Base-by-base conservation (phyloP, 108 stramenopile species). In the Mediolabrus comicus region DNA sequence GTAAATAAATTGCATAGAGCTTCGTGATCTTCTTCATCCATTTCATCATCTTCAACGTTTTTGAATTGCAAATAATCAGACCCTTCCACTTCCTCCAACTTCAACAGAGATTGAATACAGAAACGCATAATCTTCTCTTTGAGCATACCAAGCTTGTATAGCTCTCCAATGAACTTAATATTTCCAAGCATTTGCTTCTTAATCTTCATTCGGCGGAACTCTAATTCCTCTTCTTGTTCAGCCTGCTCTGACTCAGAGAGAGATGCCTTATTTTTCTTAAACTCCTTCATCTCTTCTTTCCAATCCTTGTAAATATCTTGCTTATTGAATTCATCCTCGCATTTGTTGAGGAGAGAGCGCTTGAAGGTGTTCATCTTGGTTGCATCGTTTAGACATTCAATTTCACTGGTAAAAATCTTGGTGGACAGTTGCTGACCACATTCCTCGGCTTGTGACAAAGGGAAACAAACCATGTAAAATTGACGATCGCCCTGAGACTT, bases 51-150 rank as follows among this genome's bases (percentile, higher is more conserved):
- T 43, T 79, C 75, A 0, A 84, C 74, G 12, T 58, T 63, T 61
- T 90, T 89, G 14, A 68, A 52, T 28, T 56, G 62, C 32, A 75
- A 26, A 33, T 56, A 62, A 31, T 67, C 68, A 14, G 34, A 63
- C 12, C 78, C 81, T 31, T 82, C 60, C 12, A 73, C 77, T 60
- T 92, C 89, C 28, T 90, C 87, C 30, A 95, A 55, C 66, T 90
- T 90, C 69, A 98, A 34, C n/a, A 96, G 74, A 52, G 72, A 72
- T 34, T 72, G 73, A 68, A 98, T 91, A 74, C 96, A 96, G 62
- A 83, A 84, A 30, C 92, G 82, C 92, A 98, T 96, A 64, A 97
- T 90, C 75, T 92, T 91, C 71, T 92, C 92, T 83, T 94, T 97
- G 32, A 98, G 81, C 65, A 98, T 82, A 28, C 66, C 71, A 69